A percentile compares a stretch with the other conserved stretches of the same genome.
Conservation (phyloP, 2,329 filamentous ascomycete genomes). For the Arachnomyces sp. region DNA sequence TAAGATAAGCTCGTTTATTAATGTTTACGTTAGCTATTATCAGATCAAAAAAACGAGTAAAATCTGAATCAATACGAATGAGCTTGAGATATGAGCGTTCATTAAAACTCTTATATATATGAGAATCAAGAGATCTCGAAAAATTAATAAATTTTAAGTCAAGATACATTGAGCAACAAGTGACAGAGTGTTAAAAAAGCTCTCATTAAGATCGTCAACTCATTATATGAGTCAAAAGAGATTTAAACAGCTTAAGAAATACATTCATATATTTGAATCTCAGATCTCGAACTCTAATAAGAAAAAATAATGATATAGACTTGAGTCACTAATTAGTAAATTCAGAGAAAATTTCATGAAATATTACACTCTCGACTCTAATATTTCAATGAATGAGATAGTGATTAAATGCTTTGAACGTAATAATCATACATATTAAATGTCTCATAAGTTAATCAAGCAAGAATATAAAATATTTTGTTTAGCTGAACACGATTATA, state of each 20-base stretch:
- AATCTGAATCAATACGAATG: background rate
- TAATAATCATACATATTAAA: background rate
- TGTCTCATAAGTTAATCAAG: background rate
- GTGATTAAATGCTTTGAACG: conserved; percentile 1
- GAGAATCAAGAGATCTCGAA: background rate
- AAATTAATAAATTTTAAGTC: background rate
- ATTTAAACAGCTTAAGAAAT: conserved; percentile 3
- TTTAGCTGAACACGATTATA: background rate
- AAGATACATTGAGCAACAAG: too few species aligned
- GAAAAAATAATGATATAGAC: background rate
- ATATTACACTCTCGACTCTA: background rate
- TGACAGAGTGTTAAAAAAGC: background rate
- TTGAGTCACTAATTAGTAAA: background rate
- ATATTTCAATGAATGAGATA: conserved; percentile 1
- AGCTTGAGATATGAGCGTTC: background rate
- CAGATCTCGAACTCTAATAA: background rate
- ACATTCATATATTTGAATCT: background rate
- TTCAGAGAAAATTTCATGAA: background rate
- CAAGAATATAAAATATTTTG: background rate
- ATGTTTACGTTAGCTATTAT: background rate
- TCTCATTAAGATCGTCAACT: background rate
- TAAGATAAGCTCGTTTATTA: background rate
- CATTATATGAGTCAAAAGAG: background rate
- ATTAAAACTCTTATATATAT: conserved; percentile 1
- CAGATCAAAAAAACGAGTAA: too few species aligned